Evolutionary conservation across 495 filamentous ascomycete species (phyloP), one percentile per base, ranked within the genome.

Genomic region (Talaromyces thailandensis): DNA sequence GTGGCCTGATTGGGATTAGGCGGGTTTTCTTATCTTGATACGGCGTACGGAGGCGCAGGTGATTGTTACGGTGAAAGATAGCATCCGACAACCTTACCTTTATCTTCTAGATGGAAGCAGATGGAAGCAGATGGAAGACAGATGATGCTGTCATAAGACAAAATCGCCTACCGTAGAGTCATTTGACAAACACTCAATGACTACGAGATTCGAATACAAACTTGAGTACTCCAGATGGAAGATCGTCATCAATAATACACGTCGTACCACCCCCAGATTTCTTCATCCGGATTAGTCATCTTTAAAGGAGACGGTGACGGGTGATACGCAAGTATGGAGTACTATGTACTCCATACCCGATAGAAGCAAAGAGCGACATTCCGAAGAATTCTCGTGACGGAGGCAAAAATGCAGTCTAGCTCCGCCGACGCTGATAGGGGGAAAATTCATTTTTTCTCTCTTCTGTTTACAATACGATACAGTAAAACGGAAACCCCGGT

Each of bases 381-480:
- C 55, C 55, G 55, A 57, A 57, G 55, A 57, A 57, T 57, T 57
- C 29, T 57, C 55, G 55, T 28, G 50, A 53, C 43, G 25, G 50
- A 21, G 28, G 16, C n/a, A 28, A 53, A 24, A 26, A 53, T 51
- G 18, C 12, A 12, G 32, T 37, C 3, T 7, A 37, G 32, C 4
- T 37, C 32, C 35, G 35, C 35, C 35, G 35, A n/a, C 35, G 35
- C 35, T 40, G 35, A 40, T 40, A 40, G 35, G 35, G 35, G 35
- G 35, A 6, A 40, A 16, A 37, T 40, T 4, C 35, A 40, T 35
- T 9, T 31, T 31, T 31, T 31, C 29, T 31, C 29, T 9, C 11
- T 31, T 31, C 29, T 1, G 31, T 37, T 37, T 40, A 40, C 35
- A 40, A 16, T 40, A 40, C 35, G 16, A 40, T 11, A 35, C 32